Evolutionary conservation across 2,329 filamentous ascomycete species (phyloP).

Genomic region (Aspergillus nomiae): DNA sequence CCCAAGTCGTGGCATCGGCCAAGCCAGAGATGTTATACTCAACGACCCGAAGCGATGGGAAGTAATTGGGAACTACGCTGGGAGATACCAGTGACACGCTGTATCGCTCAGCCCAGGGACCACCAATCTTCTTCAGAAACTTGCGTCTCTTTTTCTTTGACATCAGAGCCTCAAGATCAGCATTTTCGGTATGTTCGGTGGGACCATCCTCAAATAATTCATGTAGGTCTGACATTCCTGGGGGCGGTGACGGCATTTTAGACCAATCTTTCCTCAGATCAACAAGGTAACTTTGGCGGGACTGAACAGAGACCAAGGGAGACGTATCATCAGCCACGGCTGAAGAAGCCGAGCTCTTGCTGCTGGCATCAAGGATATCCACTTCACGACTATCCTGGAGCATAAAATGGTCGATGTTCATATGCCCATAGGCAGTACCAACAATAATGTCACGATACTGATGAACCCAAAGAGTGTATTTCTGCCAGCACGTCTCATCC

Average conservation of each 20-base stretch:
- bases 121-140: constrained; percentile 70
- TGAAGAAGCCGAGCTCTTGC: constrained; percentile 13
- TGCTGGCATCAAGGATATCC: constrained; percentile 54
- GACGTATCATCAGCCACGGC: constrained; percentile 19
- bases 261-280: constrained; percentile 80
- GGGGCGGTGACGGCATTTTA: constrained; percentile 63
- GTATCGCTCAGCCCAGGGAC: constrained; percentile 81
- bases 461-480: constrained; percentile 86
- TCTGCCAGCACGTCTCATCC: constrained; percentile 98
- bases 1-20: constrained; percentile 53
- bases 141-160: constrained; percentile 54
- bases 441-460: constrained; percentile 91
- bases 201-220: constrained; percentile 15
- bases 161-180: constrained; percentile 15
- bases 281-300: constrained; percentile 76
- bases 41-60: constrained; percentile 83
- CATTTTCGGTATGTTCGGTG: constrained; percentile 15
- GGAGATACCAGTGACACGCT: constrained; percentile 78
- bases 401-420: constrained; percentile 98
- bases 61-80: constrained; percentile 90
- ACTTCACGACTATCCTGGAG: constrained; percentile 82
- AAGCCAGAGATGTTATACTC: constrained; percentile 90
- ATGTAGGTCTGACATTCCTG: constrained; percentile 16
- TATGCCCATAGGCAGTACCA: constrained; percentile 81
- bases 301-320: constrained; percentile 51